Percentiles rank a stretch among this genome's conserved stretches.
Conservation (phyloP, 1,139 yeast species). For the Debaryomyces nepalensis region DNA sequence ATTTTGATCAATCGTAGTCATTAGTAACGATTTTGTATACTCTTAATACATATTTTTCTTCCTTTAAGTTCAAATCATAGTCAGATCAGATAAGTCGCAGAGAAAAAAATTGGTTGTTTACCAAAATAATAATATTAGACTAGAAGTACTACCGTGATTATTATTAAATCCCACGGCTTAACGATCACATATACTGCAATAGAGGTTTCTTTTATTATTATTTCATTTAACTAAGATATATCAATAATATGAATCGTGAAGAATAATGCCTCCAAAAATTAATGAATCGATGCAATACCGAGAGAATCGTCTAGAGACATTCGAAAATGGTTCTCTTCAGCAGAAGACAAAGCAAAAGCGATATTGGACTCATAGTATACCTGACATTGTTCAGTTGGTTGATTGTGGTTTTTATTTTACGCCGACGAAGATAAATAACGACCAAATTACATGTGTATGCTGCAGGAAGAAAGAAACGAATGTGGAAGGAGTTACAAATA, state of each 20-base stretch:
- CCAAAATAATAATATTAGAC: too few relatives aligned
- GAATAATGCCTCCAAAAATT: constrained; percentile 17
- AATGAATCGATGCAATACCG: constrained; percentile 17
- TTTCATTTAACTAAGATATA: not conserved
- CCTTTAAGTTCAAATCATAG: too few relatives aligned
- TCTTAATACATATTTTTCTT: too few relatives aligned
- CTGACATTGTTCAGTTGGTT: constrained; percentile 37
- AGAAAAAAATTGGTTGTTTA: too few relatives aligned
- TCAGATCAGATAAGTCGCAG: too few relatives aligned
- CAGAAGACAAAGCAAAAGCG: constrained; percentile 17
- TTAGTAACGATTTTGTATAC: too few relatives aligned
- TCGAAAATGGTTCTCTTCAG: constrained; percentile 17
- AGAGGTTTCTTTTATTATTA: too few relatives aligned
- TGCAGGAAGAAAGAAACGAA: constrained; percentile 55
- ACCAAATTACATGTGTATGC: constrained; percentile 60
- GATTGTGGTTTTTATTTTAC: constrained; percentile 71
- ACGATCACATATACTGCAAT: too few relatives aligned
- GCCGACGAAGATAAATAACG: constrained; percentile 54
- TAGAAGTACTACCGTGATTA: too few relatives aligned
- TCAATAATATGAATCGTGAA: constrained; percentile 1
- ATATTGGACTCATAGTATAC: constrained; percentile 24
- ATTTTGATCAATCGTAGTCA: too few relatives aligned
- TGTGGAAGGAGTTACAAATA: constrained; percentile 36
- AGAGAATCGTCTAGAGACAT: constrained; percentile 15
- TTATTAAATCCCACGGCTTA: too few relatives aligned